phyloP scores from a whole-genome alignment of 2,329 filamentous ascomycete species.

The Escovopsis sp. region DNA sequence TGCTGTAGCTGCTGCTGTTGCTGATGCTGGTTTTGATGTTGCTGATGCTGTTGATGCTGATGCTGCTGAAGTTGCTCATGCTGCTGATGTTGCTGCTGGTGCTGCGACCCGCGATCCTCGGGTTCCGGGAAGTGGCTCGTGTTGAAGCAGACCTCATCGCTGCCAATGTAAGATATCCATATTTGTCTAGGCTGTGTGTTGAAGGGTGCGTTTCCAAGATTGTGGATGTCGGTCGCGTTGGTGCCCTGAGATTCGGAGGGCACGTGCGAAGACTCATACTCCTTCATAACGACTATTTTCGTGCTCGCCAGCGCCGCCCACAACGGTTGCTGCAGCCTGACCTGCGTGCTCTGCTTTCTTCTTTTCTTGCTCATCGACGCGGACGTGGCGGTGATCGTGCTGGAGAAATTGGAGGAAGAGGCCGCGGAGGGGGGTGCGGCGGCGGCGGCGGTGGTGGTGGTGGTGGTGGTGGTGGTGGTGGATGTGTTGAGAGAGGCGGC shows the following conservation, averaged over 20 bases:
- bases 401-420: too few species aligned
- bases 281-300: constrained; percentile 91
- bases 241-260: constrained; percentile 58
- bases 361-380: constrained; percentile 57
- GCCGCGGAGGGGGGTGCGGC: constrained; percentile 14
- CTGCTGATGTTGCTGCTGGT: too few species aligned
- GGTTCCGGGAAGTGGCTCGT: constrained; percentile 47
- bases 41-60: constrained; percentile 5
- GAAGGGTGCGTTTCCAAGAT: constrained; percentile 61
- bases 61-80: background rate
- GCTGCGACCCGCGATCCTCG: constrained; percentile 15
- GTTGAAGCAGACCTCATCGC: constrained; percentile 63
- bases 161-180: constrained; percentile 68
- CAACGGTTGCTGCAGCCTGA: constrained; percentile 77
- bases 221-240: constrained; percentile 61
- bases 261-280: constrained; percentile 68
- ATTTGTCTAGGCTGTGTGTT: constrained; percentile 55
- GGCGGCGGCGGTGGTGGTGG: constrained; percentile 1
- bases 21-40: too few species aligned
- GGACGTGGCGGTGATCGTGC: constrained; percentile 21
- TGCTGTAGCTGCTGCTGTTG: too few species aligned
- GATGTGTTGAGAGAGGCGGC: too few species aligned
- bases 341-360: constrained; percentile 80
- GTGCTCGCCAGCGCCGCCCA: constrained; percentile 92
- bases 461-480: too few species aligned